Evolutionary conservation across 306 rosid genomes (phyloP).

Genomic region (Mimosa pudica): DNA sequence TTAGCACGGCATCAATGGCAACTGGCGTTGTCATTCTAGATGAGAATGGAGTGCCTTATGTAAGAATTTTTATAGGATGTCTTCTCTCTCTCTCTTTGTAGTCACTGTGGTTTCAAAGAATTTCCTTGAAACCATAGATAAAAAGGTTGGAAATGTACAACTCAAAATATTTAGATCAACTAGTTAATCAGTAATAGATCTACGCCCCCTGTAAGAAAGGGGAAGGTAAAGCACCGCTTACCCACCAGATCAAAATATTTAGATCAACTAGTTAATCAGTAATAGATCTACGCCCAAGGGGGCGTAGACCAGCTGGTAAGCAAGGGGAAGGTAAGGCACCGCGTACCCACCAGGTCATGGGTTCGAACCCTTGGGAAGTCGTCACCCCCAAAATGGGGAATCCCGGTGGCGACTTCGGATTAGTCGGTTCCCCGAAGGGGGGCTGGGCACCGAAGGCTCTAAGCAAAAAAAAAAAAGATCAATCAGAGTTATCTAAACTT

Average conservation of each 20-base stretch:
- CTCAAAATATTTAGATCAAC: constrained; percentile 6
- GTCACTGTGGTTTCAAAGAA: constrained; percentile 7
- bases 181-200: background rate
- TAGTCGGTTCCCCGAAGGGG: too few relatives aligned
- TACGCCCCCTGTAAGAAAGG: too few relatives aligned
- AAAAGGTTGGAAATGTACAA: background rate
- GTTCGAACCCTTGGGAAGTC: too few relatives aligned
- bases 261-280: background rate
- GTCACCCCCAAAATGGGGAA: too few relatives aligned
- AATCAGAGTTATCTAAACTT: constrained; percentile 9
- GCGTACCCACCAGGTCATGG: too few relatives aligned
- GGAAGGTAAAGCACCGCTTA: too few relatives aligned
- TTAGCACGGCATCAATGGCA: constrained; percentile 72
- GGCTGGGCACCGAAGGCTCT: too few relatives aligned
- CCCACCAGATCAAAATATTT: constrained; percentile 10
- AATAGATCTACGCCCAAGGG: too few relatives aligned
- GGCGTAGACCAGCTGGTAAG: too few relatives aligned
- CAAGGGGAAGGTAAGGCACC: too few relatives aligned
- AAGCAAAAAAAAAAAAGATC: too few relatives aligned
- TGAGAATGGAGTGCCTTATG: constrained; percentile 73
- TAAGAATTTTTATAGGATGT: constrained; percentile 34
- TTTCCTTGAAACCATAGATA: constrained; percentile 10
- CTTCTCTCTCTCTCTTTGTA: background rate
- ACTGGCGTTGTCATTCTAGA: constrained; percentile 70
- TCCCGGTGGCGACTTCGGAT: too few relatives aligned